phyloP scores from a whole-genome alignment of 441 rosid genomes.

The Manihot esculenta region DNA sequence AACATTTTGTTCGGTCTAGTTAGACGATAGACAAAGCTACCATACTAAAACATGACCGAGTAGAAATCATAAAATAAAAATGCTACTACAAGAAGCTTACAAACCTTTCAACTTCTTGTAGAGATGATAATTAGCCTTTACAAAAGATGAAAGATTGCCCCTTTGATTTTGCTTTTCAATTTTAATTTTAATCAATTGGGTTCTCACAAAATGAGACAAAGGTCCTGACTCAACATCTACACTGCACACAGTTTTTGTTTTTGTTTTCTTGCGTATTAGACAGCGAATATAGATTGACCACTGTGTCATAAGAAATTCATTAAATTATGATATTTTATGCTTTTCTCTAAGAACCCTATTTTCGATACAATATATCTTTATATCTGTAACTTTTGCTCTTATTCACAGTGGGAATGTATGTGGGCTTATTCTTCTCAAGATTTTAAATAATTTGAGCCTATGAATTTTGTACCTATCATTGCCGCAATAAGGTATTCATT shows the following conservation, averaged over 20 bases:
- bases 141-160: background rate
- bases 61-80: background rate
- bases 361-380: background rate
- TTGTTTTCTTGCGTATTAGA: conserved; percentile 9
- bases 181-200: background rate
- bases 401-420: conserved; percentile 3
- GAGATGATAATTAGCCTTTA: background rate
- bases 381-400: conserved; percentile 5
- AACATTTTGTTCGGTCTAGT: too few relatives aligned
- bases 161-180: background rate
- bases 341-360: background rate
- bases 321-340: background rate
- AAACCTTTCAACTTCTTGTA: background rate
- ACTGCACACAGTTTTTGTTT: background rate
- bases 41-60: background rate
- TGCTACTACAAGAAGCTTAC: background rate
- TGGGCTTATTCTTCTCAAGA: background rate
- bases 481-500: background rate
- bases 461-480: too few relatives aligned
- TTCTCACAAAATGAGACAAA: background rate
- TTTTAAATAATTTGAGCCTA: background rate
- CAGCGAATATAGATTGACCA: conserved; percentile 6
- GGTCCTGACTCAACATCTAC: background rate
- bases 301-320: background rate
- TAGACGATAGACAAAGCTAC: too few relatives aligned